Evolutionary conservation across 805 yeast genomes (phyloP), one percentile per base, ranked within the genome.

Genomic region (Cyberlindnera bimundalis): DNA sequence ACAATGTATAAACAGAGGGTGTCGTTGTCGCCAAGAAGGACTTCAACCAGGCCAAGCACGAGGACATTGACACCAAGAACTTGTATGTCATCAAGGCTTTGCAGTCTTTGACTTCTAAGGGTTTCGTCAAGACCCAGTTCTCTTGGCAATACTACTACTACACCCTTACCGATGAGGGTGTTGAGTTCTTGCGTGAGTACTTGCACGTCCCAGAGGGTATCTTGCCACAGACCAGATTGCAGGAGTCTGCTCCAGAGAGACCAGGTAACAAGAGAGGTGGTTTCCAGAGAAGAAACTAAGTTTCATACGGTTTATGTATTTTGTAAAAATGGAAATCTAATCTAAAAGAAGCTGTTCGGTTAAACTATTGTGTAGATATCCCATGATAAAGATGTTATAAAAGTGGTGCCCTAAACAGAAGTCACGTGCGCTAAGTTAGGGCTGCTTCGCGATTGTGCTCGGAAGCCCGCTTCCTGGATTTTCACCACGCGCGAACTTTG

Each of bases 121-220:
- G 99, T 73, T 93, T 67, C 84, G 98, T 93, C 75, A 89, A 91
- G 87, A 93, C 99, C 65, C 98, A 89, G 78, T 93, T 91, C 84
- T 91, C 98, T 67, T 93, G 99, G 99, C 97, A 90, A 83, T 88
- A 88, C 83, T 93, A 93, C 80, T 93, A 93, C 96, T 93, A 93
- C 95, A 88, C 99, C 80, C 85, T 93, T 71, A 93, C 98, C 70
- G 98, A 93, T 70, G 96, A 87, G 76, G 99, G 99, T 84, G 91
- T 93, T 58, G 96, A 89, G 70, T 93, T 78, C 85, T 84, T 93
- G 69, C 86, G 97, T 79, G 89, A 87, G 71, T 93, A 89, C 87
- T 84, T 93, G 74, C 89, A 90, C 84, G 81, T 93, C 66, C 99
- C 99, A 77, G 95, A 86, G 74, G 95, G 89, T 76, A 84, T 93